A percentile compares a stretch with the other conserved stretches of the same genome.
Evolutionary conservation across 2,329 filamentous ascomycete species (phyloP).

Genomic region (Sporothrix mexicana): DNA sequence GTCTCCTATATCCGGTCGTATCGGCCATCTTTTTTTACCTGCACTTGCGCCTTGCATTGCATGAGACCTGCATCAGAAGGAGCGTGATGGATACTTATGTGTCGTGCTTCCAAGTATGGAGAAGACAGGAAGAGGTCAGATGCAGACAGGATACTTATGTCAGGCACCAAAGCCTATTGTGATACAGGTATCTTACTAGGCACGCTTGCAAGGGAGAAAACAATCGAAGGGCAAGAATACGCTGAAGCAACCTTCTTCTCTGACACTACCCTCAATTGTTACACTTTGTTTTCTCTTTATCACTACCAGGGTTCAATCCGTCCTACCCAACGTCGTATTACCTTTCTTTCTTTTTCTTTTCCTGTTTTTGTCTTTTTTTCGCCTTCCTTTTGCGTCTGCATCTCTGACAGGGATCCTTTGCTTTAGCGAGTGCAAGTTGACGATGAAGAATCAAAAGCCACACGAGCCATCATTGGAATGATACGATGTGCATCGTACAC

Average conservation of each 20-base stretch:
- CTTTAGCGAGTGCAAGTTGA: neutral
- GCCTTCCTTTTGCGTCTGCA: neutral
- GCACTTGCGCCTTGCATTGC: slow-evolving; percentile 11
- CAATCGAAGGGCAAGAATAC: slow-evolving; percentile 3
- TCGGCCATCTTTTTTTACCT: neutral
- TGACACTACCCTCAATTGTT: neutral
- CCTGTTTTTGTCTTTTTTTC: neutral
- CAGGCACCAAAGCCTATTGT: neutral
- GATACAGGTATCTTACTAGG: neutral
- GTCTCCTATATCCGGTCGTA: slow-evolving; percentile 13
- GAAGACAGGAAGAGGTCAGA: too few relatives aligned
- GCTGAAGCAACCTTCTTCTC: neutral
- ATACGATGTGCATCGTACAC: neutral
- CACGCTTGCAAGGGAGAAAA: neutral
- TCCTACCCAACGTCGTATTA: neutral
- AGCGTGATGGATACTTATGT: neutral
- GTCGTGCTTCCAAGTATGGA: neutral
- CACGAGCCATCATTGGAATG: neutral
- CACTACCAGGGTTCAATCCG: neutral
- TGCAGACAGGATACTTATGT: neutral
- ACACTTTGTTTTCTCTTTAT: neutral
- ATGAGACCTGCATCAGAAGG: slow-evolving; percentile 1
- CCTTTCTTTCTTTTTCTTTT: neutral
- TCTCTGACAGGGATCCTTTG: neutral
- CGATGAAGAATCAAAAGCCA: neutral